Conservation (phyloP, 495 filamentous ascomycete species). For the Aspergillus avenaceus region DNA sequence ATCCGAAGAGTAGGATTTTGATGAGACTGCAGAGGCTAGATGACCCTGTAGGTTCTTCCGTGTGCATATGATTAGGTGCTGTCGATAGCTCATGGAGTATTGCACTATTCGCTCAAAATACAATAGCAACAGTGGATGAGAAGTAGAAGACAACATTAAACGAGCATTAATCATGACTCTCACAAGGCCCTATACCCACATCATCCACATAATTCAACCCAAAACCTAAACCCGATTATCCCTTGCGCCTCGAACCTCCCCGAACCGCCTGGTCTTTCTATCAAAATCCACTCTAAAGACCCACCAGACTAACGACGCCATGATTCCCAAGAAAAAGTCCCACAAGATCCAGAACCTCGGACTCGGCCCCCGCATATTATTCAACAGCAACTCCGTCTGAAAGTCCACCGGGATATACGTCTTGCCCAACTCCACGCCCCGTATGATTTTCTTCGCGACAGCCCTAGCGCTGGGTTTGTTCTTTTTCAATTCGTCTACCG, state of each 20-base stretch:
- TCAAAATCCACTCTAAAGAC: slow-evolving; percentile 9
- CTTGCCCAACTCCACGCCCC: slow-evolving; percentile 7
- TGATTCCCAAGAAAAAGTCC: slow-evolving; percentile 14
- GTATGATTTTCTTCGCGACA: slow-evolving; percentile 9
- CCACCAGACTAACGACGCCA: slow-evolving; percentile 13
- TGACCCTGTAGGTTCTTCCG: too few relatives aligned
- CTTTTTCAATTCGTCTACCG: background rate
- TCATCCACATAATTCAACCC: too few relatives aligned
- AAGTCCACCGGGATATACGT: slow-evolving; percentile 14
- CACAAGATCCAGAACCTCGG: slow-evolving; percentile 12
- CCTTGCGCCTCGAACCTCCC: background rate
- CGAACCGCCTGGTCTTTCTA: slow-evolving; percentile 9
- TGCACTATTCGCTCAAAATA: too few relatives aligned
- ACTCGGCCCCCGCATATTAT: slow-evolving; percentile 26
- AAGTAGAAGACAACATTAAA: too few relatives aligned
- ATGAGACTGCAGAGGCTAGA: too few relatives aligned
- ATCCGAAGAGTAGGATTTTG: too few relatives aligned
- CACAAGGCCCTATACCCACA: too few relatives aligned
- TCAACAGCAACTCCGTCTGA: slow-evolving; percentile 16
- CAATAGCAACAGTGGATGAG: too few relatives aligned
- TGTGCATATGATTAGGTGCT: too few relatives aligned
- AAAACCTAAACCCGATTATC: background rate
- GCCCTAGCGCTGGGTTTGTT: background rate
- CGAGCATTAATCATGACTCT: too few relatives aligned
- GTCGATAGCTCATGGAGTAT: too few relatives aligned